phyloP scores from a whole-genome alignment of 1,284 basidiomycete species.

The Veloboletus limbatus region DNA sequence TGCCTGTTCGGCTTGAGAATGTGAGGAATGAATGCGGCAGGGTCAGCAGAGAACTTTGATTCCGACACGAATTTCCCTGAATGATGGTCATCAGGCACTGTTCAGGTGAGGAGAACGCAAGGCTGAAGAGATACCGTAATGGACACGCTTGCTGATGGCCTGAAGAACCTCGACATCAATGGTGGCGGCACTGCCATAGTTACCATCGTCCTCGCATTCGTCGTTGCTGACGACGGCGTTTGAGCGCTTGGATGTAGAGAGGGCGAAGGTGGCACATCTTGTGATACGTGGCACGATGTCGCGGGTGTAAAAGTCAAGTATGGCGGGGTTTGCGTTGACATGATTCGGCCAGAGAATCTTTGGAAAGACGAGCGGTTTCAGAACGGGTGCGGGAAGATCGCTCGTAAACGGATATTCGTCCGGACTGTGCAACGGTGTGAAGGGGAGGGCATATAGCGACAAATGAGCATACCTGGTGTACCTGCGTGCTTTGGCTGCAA shows the following conservation, averaged over 20 bases:
- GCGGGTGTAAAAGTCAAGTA: conserved; percentile 85
- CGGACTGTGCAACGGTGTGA: conserved; percentile 53
- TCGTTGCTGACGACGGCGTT: conserved; percentile 63
- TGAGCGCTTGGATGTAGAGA: conserved; percentile 61
- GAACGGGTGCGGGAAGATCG: conserved; percentile 81
- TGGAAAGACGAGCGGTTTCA: conserved; percentile 77
- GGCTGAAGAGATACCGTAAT: conserved; percentile 77
- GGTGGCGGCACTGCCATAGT: conserved; percentile 94
- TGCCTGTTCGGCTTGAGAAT: conserved; percentile 77
- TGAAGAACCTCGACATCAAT: conserved; percentile 94
- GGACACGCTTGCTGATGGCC: conserved; percentile 92
- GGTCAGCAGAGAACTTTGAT: conserved; percentile 87
- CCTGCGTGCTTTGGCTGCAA: conserved; percentile 83
- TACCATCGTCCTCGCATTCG: conserved; percentile 87
- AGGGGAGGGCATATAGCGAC: too few relatives aligned
- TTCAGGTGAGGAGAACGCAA: not conserved
- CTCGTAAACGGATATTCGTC: conserved; percentile 96
- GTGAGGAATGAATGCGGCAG: conserved; percentile 87
- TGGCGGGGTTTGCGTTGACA: conserved; percentile 86
- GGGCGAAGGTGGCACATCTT: conserved; percentile 56
- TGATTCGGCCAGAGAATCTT: conserved; percentile 77
- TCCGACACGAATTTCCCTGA: conserved; percentile 98
- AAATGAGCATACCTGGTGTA: conserved; percentile 74
- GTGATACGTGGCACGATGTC: conserved; percentile 84
- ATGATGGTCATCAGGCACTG: conserved; percentile 5